Percentiles rank a stretch among this genome's conserved stretches.
Conservation (phyloP, 2,329 filamentous ascomycete genomes). For the Neonectria faginata region DNA sequence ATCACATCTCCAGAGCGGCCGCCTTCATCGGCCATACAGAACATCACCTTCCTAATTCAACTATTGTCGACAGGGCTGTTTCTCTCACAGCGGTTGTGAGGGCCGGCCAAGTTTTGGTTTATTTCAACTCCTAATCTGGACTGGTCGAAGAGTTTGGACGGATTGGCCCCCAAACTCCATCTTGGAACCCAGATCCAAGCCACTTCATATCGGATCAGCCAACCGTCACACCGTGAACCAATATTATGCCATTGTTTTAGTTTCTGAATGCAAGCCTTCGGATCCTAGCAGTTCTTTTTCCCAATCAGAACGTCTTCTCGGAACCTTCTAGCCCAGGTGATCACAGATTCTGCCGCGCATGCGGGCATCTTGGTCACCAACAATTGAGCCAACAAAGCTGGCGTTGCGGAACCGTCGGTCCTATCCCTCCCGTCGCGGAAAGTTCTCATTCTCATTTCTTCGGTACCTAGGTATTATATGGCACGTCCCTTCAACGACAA, state of each 20-base stretch:
- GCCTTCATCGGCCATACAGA: neutral
- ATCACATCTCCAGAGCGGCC: neutral
- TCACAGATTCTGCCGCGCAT: conserved; percentile 25
- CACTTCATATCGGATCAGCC: conserved; percentile 35
- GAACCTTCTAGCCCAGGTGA: conserved; percentile 20
- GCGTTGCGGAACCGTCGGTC: conserved; percentile 3
- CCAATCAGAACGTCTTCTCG: conserved; percentile 21
- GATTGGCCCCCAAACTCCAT: conserved; percentile 23
- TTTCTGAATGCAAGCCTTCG: conserved; percentile 27
- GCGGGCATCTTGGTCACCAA: conserved; percentile 6
- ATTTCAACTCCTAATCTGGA: conserved; percentile 13
- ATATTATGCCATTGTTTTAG: conserved; percentile 28
- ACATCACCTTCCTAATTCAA: neutral
- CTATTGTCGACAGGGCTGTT: neutral
- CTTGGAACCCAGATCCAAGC: conserved; percentile 39
- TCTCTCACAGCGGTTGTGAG: too few relatives aligned
- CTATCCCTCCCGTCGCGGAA: neutral
- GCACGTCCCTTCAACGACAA: conserved; percentile 22
- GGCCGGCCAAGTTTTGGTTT: neutral
- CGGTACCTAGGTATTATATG: neutral
- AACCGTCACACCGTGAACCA: conserved; percentile 26
- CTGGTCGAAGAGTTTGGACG: conserved; percentile 31
- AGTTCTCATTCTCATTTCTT: conserved; percentile 2
- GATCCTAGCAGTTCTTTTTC: conserved; percentile 11
- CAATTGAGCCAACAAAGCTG: conserved; percentile 14